A percentile compares a stretch with the other conserved stretches of the same genome.
These are phyloP conservation scores for Platanthera zijinensis DNA, from an alignment of 106 monocot species.

Conservation along the genomic window DNA sequence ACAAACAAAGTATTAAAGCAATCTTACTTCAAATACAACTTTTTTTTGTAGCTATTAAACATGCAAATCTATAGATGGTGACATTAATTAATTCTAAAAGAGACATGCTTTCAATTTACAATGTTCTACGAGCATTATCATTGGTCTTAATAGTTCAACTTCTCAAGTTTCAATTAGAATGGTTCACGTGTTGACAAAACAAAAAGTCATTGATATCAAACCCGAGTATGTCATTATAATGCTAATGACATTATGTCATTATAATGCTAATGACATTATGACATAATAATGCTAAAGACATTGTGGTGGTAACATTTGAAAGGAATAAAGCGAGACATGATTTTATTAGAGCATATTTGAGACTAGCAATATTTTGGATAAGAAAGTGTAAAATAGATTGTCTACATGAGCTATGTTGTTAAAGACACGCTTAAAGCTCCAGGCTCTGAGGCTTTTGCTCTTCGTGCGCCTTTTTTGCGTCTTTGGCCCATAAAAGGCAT, in stretches of 20 bases:
- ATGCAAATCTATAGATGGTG: not conserved
- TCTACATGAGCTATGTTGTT: not conserved
- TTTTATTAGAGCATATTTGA: not conserved
- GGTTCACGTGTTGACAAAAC: too few relatives aligned
- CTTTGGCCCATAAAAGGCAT: too few relatives aligned
- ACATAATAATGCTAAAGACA: too few relatives aligned
- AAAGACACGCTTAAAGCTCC: too few relatives aligned
- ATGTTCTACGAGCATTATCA: not conserved
- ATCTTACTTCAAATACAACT: not conserved
- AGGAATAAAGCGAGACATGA: not conserved
- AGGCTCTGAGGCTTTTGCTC: too few relatives aligned
- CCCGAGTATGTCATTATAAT: not conserved
- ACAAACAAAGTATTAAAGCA: too few relatives aligned
- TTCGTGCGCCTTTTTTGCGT: too few relatives aligned
- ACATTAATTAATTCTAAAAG: not conserved
- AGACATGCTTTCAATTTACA: not conserved
- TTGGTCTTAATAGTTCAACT: not conserved
- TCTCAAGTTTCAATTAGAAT: too few relatives aligned
- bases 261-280: not conserved
- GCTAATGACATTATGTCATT: not conserved
- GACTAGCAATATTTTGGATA: not conserved
- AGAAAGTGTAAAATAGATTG: not conserved
- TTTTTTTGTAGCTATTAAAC: not conserved
- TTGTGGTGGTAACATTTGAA: not conserved
- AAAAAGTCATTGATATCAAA: not conserved